Evolutionary conservation across 768 basidiomycete species (phyloP).

Genomic region (Mycena alexandri): DNA sequence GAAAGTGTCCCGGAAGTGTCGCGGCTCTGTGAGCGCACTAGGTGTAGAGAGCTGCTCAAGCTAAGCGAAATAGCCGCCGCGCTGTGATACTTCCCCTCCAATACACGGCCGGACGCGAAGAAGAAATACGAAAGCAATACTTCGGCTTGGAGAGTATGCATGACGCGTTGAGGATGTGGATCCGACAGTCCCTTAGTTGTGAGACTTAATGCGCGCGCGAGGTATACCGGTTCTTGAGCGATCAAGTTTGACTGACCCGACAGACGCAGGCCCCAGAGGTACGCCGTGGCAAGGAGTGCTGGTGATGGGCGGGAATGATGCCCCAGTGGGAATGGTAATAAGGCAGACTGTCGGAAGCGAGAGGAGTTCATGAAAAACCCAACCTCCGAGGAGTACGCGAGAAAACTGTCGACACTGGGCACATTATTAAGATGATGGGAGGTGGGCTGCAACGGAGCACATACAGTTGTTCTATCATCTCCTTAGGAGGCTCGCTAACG

Average conservation of each 20-base stretch:
- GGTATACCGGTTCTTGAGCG: constrained; percentile 49
- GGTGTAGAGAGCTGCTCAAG: constrained; percentile 54
- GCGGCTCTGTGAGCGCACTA: constrained; percentile 49
- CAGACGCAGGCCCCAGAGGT: constrained; percentile 54
- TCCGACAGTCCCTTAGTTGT: constrained; percentile 53
- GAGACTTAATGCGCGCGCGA: constrained; percentile 58
- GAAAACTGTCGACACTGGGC: constrained; percentile 53
- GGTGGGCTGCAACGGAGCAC: constrained; percentile 20
- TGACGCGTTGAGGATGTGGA: constrained; percentile 54
- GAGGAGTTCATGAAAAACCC: constrained; percentile 69
- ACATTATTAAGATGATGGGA: background rate
- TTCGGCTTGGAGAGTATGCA: constrained; percentile 66
- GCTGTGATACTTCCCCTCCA: constrained; percentile 62
- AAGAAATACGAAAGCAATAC: constrained; percentile 70
- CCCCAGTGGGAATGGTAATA: constrained; percentile 47
- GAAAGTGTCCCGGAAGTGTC: constrained; percentile 47
- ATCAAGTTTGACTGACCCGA: constrained; percentile 46
- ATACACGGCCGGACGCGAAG: constrained; percentile 60
- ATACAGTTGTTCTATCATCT: constrained; percentile 50
- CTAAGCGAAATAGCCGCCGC: constrained; percentile 51
- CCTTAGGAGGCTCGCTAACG: constrained; percentile 47
- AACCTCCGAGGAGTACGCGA: constrained; percentile 62
- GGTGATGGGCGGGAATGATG: constrained; percentile 52
- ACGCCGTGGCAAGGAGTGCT: constrained; percentile 54
- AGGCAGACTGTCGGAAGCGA: constrained; percentile 58